Evolutionary conservation across 2,329 filamentous ascomycete genomes (phyloP).

Genomic region (Aspergillus sp.): DNA sequence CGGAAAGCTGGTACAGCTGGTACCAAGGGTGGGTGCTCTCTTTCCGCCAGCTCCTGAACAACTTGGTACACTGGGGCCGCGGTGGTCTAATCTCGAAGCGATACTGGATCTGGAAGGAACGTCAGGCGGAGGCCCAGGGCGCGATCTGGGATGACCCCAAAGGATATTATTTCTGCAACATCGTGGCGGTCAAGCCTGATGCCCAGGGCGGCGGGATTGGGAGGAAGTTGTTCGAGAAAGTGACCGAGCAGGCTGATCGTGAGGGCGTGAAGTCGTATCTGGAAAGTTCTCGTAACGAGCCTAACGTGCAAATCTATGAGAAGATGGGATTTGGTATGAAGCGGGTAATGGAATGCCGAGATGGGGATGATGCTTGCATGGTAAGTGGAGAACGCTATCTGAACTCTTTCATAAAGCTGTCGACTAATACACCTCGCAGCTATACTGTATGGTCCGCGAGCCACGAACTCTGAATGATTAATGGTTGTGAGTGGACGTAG

Average conservation of each 20-base stretch:
- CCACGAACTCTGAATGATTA: conserved; percentile 7
- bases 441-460: conserved; percentile 23
- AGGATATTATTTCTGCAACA: conserved; percentile 79
- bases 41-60: conserved; percentile 64
- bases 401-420: neutral
- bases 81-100: conserved; percentile 66
- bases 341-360: conserved; percentile 66
- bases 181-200: conserved; percentile 68
- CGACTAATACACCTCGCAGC: conserved; percentile 4
- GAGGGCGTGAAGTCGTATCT: conserved; percentile 68
- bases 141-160: conserved; percentile 65
- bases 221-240: conserved; percentile 61
- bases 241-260: conserved; percentile 63
- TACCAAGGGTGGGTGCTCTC: conserved; percentile 63
- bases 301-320: conserved; percentile 71
- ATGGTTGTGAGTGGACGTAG: neutral
- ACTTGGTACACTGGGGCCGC: conserved; percentile 61
- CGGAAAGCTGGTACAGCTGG: conserved; percentile 64
- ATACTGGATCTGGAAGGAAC: conserved; percentile 74
- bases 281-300: conserved; percentile 66
- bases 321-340: conserved; percentile 66
- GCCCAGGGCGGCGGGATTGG: conserved; percentile 68
- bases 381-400: conserved; percentile 30
- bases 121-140: conserved; percentile 62
- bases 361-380: conserved; percentile 58